Percentiles rank a stretch among this genome's conserved stretches.
Evolutionary conservation across 768 basidiomycete species (phyloP).

Genomic region (Russula emetica): DNA sequence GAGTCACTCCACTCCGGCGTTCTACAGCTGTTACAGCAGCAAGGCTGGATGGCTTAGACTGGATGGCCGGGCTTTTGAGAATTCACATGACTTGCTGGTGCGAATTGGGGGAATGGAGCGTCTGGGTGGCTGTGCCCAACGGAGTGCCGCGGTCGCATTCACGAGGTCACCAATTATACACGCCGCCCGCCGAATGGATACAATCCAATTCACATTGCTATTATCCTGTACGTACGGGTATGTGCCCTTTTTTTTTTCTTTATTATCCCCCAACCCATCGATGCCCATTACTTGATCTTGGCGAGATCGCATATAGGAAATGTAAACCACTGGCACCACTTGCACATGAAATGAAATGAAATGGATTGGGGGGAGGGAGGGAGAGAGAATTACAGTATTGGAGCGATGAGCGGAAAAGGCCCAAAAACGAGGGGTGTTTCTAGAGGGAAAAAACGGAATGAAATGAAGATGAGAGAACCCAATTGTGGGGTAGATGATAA

Average conservation of each 20-base stretch:
- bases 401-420: conserved; percentile 9
- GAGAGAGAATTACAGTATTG: neutral
- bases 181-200: neutral
- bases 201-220: neutral
- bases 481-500: conserved; percentile 5
- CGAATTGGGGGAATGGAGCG: neutral
- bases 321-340: neutral
- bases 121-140: conserved; percentile 15
- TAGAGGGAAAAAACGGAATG: neutral
- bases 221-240: neutral
- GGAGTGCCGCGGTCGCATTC: neutral
- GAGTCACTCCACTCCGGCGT: too few relatives aligned
- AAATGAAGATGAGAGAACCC: neutral
- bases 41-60: too few relatives aligned
- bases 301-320: neutral
- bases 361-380: too few relatives aligned
- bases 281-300: conserved; percentile 7
- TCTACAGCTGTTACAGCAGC: neutral
- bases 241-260: conserved; percentile 10
- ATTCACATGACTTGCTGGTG: neutral
- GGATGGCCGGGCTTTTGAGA: neutral
- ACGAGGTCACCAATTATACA: neutral
- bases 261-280: neutral
- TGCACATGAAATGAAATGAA: conserved; percentile 10
- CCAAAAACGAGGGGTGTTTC: neutral